A percentile compares a stretch with the other conserved stretches of the same genome.
phyloP scores from a whole-genome alignment of 495 filamentous ascomycete species.

The Hypoxylon cercidicola region DNA sequence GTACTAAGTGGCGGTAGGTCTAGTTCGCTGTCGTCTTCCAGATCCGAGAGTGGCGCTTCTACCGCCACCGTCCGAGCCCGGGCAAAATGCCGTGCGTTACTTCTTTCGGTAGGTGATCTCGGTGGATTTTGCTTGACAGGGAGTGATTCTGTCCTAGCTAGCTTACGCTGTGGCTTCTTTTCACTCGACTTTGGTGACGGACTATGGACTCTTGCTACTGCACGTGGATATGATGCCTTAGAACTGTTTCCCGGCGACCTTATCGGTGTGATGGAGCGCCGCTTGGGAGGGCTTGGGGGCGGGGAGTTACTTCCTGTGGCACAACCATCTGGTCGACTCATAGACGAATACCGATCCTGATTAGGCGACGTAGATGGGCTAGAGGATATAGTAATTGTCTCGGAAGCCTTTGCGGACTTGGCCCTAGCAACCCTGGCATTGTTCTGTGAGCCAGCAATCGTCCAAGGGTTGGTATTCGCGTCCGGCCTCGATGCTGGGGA shows the following conservation, averaged over 20 bases:
- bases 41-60: slow-evolving; percentile 49
- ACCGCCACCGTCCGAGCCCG: slow-evolving; percentile 61
- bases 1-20: slow-evolving; percentile 41
- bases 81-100: slow-evolving; percentile 42
- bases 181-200: slow-evolving; percentile 31
- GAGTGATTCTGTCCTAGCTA: slow-evolving; percentile 41
- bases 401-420: slow-evolving; percentile 33
- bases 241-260: slow-evolving; percentile 4
- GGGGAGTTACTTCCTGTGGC: not conserved
- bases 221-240: not conserved
- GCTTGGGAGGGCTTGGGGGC: slow-evolving; percentile 22
- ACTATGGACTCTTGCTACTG: slow-evolving; percentile 15
- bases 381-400: slow-evolving; percentile 57
- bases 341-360: slow-evolving; percentile 17
- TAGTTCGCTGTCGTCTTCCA: slow-evolving; percentile 41
- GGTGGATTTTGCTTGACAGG: slow-evolving; percentile 17
- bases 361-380: slow-evolving; percentile 51
- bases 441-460: slow-evolving; percentile 52
- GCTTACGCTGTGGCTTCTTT: slow-evolving; percentile 36
- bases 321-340: not conserved
- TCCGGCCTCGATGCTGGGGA: slow-evolving; percentile 36
- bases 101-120: slow-evolving; percentile 13
- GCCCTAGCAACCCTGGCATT: slow-evolving; percentile 46
- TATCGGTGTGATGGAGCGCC: slow-evolving; percentile 23
- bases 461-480: slow-evolving; percentile 54